Evolutionary conservation across 306 rosid species (phyloP).

Genomic region (Pterocarpus santalinus): DNA sequence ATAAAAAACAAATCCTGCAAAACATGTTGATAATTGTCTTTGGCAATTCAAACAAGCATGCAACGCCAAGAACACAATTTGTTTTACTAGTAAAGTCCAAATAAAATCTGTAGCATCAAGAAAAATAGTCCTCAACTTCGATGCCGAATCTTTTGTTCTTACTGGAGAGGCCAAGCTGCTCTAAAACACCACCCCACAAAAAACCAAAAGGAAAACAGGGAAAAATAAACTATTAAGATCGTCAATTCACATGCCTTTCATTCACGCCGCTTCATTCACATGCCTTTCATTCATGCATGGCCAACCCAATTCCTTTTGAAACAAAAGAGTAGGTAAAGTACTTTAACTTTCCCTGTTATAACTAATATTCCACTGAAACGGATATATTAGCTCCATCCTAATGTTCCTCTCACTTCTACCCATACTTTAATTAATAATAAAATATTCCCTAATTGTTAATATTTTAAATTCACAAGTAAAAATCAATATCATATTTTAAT

Average conservation of each 20-base stretch:
- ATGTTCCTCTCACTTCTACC: neutral
- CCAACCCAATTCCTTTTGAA: neutral
- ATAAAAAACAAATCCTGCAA: conserved; percentile 8
- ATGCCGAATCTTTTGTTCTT: conserved; percentile 1
- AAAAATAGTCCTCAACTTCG: neutral
- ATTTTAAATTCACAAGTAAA: no score
- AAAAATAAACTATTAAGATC: conserved; percentile 10
- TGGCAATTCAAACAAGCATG: conserved; percentile 41
- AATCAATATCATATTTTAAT: no score
- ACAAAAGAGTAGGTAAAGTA: conserved; percentile 4
- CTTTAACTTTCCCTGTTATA: conserved; percentile 11
- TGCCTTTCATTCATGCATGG: conserved; percentile 45
- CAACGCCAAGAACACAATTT: conserved; percentile 8
- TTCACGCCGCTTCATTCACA: neutral
- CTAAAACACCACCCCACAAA: conserved; percentile 23
- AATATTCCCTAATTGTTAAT: neutral
- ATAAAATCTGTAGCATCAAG: conserved; percentile 17
- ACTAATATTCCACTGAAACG: neutral
- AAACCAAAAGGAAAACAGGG: neutral
- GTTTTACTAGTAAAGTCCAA: conserved; percentile 20
- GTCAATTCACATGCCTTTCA: conserved; percentile 41
- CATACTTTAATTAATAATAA: neutral
- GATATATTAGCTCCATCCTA: neutral
- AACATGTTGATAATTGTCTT: conserved; percentile 23
- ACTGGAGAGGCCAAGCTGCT: neutral